These are phyloP conservation scores for Aspergillus udagawae DNA, from an alignment of 2,329 filamentous ascomycete species.

Conservation along the genomic window DNA sequence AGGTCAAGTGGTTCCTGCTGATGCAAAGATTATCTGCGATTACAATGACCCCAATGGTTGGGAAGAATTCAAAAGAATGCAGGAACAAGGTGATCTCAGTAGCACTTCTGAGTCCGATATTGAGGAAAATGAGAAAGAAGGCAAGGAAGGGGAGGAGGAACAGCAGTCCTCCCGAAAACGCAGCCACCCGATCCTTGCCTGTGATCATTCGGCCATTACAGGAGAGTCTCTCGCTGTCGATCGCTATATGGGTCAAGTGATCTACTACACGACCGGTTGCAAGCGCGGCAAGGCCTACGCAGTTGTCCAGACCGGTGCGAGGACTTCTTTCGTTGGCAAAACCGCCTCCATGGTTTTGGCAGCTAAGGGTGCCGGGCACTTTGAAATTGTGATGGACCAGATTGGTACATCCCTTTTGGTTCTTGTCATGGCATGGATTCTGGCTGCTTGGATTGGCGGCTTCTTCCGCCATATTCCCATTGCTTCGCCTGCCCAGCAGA, in stretches of 20 bases:
- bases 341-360: slow-evolving; percentile 70
- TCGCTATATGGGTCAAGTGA: slow-evolving; percentile 64
- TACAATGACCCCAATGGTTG: slow-evolving; percentile 65
- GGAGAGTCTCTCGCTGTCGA: slow-evolving; percentile 73
- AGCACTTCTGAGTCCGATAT: slow-evolving; percentile 49
- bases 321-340: slow-evolving; percentile 70
- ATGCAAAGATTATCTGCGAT: slow-evolving; percentile 68
- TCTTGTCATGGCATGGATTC: slow-evolving; percentile 72
- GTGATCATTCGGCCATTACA: slow-evolving; percentile 76
- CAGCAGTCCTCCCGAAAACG: slow-evolving; percentile 33
- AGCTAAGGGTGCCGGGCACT: slow-evolving; percentile 71
- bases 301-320: slow-evolving; percentile 63
- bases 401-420: slow-evolving; percentile 71
- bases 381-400: slow-evolving; percentile 79
- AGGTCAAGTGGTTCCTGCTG: slow-evolving; percentile 66
- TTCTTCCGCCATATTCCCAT: slow-evolving; percentile 70
- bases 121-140: slow-evolving; percentile 49
- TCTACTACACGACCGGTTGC: slow-evolving; percentile 77
- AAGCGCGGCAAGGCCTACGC: slow-evolving; percentile 75
- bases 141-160: slow-evolving; percentile 45
- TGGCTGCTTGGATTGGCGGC: slow-evolving; percentile 71
- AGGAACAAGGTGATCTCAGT: slow-evolving; percentile 58
- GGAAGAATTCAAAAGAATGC: slow-evolving; percentile 61
- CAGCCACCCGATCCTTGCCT: slow-evolving; percentile 64
- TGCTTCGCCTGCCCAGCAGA: slow-evolving; percentile 51